phyloP scores from a whole-genome alignment of 2,329 filamentous ascomycete genomes.

The Zopfia rhizophila region DNA sequence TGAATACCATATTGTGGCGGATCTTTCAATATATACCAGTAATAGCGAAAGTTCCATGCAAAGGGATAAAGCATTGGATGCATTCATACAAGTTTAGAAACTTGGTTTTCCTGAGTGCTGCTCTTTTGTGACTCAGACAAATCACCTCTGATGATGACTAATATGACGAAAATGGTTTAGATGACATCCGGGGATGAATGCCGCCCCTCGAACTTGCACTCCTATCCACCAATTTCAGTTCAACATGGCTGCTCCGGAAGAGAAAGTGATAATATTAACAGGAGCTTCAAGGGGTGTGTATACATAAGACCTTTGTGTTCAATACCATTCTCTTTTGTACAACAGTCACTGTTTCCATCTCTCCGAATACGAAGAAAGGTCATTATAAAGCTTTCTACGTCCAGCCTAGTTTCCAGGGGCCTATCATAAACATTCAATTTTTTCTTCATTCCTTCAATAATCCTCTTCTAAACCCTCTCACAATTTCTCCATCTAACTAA shows the following conservation, averaged over 20 bases:
- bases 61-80: no score
- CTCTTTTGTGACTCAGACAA: no score
- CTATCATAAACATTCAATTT: not conserved
- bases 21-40: no score
- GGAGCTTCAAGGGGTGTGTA: slow-evolving; percentile 69
- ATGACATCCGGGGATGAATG: no score
- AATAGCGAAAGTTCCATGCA: no score
- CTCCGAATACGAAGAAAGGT: not conserved
- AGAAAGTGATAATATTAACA: slow-evolving; percentile 64
- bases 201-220: no score
- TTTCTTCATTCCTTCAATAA: slow-evolving; percentile 2
- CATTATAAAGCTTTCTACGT: not conserved
- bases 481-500: no score
- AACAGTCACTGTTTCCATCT: slow-evolving; percentile 2
- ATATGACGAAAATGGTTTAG: slow-evolving; percentile 4
- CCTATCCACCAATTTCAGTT: no score
- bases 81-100: no score
- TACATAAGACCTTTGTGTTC: not conserved
- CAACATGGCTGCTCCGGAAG: slow-evolving; percentile 38
- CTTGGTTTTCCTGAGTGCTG: no score
- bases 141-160: slow-evolving; percentile 9
- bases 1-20: no score
- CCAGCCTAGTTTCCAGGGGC: not conserved
- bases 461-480: slow-evolving; percentile 6
- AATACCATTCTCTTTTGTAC: not conserved